Base-by-base conservation (phyloP, 2,329 filamentous ascomycete species). In the Beauveria scarabaeidicola region DNA sequence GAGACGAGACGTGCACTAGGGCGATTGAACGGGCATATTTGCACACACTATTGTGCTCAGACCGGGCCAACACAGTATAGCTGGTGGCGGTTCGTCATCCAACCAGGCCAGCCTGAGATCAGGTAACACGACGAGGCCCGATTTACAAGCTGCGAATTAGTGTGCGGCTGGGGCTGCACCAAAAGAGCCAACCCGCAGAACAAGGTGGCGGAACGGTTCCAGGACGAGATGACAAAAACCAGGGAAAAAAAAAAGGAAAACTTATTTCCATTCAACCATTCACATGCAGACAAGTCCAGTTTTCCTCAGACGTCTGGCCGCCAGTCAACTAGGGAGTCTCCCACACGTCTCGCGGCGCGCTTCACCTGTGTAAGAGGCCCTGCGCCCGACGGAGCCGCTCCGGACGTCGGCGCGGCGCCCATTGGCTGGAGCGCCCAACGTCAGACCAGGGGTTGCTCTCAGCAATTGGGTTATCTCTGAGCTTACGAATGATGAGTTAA, bases 341-440 rank as follows among this genome's bases (percentile, higher is more conserved):
- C 25, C 1, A 5, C 29, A 19, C 25, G 32, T 50, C 36, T 50
- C 32, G 43, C 47, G 48, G 48, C 19, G 36, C 51, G 58, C 58
- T 25, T 60, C 58, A 60, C 44, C 52, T 55, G 32, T 60, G 58
- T 60, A 40, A 60, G 58, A 60, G 58, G 40, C 32, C 19, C 11
- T 38, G 27, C n/a, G 27, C 25, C 36, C 23, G n/a, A 51, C 52
- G 56, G 40, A 19, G 56, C 11, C 48, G 19, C 54, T 11, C 23
- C 53, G 27, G 43, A 11, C 11, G 47, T 19, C n/a, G 44, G 21
- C 56, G 10, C 19, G 7, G 10, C 17, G 23, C 55, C 36, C 50
- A 60, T 60, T 60, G 58, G 58, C 51, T 21, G n/a, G 56, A 13
- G 38, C 19, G 11, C 11, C n/a, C 19, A 10, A 29, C 47, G 41